Base-by-base conservation (phyloP, 768 basidiomycete genomes). In the Boletus vinaceobasis region DNA sequence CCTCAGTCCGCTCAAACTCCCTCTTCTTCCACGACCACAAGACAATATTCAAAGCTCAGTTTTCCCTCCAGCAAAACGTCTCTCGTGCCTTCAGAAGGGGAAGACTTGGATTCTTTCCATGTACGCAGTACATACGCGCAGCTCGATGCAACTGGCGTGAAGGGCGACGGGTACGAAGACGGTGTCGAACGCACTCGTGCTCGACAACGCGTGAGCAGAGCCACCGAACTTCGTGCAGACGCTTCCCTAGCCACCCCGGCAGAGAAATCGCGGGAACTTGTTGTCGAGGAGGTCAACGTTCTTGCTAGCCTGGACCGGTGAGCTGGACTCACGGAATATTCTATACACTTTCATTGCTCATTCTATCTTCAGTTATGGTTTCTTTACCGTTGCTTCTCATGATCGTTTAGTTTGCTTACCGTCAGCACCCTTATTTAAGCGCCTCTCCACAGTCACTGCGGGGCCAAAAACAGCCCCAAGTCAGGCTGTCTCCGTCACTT, bases 151-250 rank as follows among this genome's bases (percentile, higher is more conserved):
- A 81, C 81, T 40, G 96, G 96, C n/a, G 95, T 98, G 36, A 88
- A 84, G 65, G 94, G 95, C 3, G 96, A 98, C 66, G 96, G 96
- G 0, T 92, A 86, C 71, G 90, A 93, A 62, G 93, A 96, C 60
- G 96, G 96, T 36, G 80, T 96, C 7, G 96, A 98, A 73, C 85
- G 93, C 36, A 98, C 95, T 27, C 81, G 96, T 56, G 89, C 91
- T 23, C 77, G 88, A 62, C 68, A 84, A 58, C 78, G 80, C 48
- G 65, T 65, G 19, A 84, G 76, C 61, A 75, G 80, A 62, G 75
- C 76, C 13, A 87, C 81, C 59, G 87, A 88, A 60, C 60, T 83
- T 33, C 75, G 79, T 52, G 83, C 84, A 1, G 77, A 78, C 43
- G 74, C 78, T 38, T 81, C 84, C 5, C 55, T 87, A 5, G 82